These are phyloP conservation scores for Flaveria brownii DNA, from an alignment of 129 eudicot genomes.

Conservation along the genomic window DNA sequence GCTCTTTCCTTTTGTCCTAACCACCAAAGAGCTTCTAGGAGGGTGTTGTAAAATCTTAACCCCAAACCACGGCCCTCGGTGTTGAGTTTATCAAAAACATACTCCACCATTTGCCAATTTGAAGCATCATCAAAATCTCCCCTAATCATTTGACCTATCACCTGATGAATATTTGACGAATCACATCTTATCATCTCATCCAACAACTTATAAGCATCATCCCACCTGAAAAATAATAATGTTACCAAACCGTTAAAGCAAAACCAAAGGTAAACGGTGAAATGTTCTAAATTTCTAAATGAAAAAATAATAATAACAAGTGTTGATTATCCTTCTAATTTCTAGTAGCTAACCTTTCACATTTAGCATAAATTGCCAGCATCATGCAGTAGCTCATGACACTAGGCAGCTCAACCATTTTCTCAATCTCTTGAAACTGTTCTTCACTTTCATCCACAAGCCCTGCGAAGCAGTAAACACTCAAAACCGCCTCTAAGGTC, in stretches of 20 bases:
- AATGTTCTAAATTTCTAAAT: background rate
- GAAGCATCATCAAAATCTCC: conserved; percentile 84
- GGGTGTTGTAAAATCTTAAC: conserved; percentile 80
- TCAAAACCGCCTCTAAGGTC: conserved; percentile 87
- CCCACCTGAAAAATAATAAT: conserved; percentile 62
- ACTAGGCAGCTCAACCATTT: conserved; percentile 77
- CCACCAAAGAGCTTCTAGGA: conserved; percentile 93
- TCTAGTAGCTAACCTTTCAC: conserved; percentile 60
- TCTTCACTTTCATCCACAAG: conserved; percentile 93
- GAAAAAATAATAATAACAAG: background rate
- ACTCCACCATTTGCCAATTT: conserved; percentile 97
- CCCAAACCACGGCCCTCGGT: conserved; percentile 87
- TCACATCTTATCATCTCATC: conserved; percentile 69
- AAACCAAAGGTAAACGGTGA: background rate
- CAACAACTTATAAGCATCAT: conserved; percentile 58
- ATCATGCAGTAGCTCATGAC: conserved; percentile 96
- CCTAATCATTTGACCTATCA: conserved; percentile 79
- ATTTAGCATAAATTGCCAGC: conserved; percentile 78
- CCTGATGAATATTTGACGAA: conserved; percentile 79
- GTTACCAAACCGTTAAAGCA: conserved; percentile 7
- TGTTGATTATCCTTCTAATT: background rate
- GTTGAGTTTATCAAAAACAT: conserved; percentile 83
- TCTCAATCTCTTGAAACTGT: conserved; percentile 84
- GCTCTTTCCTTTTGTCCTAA: conserved; percentile 93
- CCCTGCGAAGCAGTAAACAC: conserved; percentile 93